Evolutionary conservation across 441 rosid genomes (phyloP).

Genomic region (Erodium trifolium): DNA sequence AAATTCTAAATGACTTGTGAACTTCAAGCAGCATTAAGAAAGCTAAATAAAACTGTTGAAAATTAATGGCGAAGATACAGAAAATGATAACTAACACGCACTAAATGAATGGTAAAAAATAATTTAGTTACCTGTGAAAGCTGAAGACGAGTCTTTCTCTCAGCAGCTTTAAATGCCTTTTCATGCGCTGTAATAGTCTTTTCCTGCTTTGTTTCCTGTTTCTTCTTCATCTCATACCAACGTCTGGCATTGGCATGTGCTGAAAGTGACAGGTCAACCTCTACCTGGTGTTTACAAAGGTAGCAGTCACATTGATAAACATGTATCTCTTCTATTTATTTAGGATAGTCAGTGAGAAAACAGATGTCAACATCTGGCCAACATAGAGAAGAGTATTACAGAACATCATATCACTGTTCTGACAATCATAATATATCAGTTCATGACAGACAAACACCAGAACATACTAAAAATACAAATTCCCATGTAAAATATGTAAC

Average conservation of each 20-base stretch:
- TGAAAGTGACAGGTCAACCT: conserved; percentile 89
- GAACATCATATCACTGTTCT: background rate
- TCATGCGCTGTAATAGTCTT: conserved; percentile 88
- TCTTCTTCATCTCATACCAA: conserved; percentile 94
- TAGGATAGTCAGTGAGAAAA: background rate
- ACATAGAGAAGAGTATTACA: background rate
- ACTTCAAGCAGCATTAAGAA: background rate
- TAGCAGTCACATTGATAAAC: conserved; percentile 3
- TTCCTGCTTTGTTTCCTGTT: conserved; percentile 86
- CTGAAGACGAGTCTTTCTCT: conserved; percentile 86
- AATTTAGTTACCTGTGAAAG: conserved; percentile 58
- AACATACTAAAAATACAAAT: background rate
- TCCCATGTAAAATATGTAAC: background rate
- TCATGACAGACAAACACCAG: background rate
- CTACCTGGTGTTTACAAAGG: conserved; percentile 47
- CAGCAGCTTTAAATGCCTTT: conserved; percentile 96
- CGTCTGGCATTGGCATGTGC: conserved; percentile 93
- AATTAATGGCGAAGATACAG: conserved; percentile 5
- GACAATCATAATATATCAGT: background rate
- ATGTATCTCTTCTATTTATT: background rate
- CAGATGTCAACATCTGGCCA: background rate
- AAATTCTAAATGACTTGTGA: background rate
- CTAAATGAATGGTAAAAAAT: conserved; percentile 12
- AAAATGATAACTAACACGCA: conserved; percentile 10
- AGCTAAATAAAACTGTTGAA: conserved; percentile 3